Base-by-base conservation (phyloP, 2,329 filamentous ascomycete genomes). In the Dichotomopilus funicola region DNA sequence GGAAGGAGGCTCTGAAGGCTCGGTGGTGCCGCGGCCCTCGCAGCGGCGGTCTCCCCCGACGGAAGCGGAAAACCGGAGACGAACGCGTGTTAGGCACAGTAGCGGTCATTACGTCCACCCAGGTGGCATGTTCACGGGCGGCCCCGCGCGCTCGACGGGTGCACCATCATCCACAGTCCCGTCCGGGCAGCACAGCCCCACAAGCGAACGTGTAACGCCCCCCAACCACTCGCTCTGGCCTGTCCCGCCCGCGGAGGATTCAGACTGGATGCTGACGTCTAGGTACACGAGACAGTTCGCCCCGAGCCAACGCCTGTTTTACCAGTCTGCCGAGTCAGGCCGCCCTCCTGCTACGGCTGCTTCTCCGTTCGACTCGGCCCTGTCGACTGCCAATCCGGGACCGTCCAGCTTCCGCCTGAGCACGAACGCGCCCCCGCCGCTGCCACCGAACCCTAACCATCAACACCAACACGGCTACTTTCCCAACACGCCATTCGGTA, bases 21-120 rank as follows among this genome's bases (percentile, higher is more conserved):
- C 42, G 19, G 52, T 56, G 11, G 49, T 48, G 1, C 61, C 53
- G 45, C 56, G 33, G 47, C 55, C 47, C n/a, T 58, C 64, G 2
- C 64, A 65, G 40, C 62, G 66, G 27, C 51, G 66, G 11, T 61
- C 62, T 1, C 63, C 63, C 0, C 63, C 65, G 4, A 62, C 64
- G 1, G 63, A 66, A 19, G 46, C 56, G 3, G 63, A 68, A 11
- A 53, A 41, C 35, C 58, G 62, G 12, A 62, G 66, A 34, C 62
- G 65, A 6, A 65, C 62, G 1, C 60, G 66, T 8, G 45, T 62
- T 6, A 62, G 66, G 3, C 63, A 64, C 33, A 59, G 56, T 31
- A 62, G 55, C 51, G 60, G 61, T 36, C 56, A 61, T 11, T 49
- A 48, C 38, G 54, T 51, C 35, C 37, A 55, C 27, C 49, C 59